phyloP scores from a whole-genome alignment of 257 asterid genomes.

The Rhazya stricta region DNA sequence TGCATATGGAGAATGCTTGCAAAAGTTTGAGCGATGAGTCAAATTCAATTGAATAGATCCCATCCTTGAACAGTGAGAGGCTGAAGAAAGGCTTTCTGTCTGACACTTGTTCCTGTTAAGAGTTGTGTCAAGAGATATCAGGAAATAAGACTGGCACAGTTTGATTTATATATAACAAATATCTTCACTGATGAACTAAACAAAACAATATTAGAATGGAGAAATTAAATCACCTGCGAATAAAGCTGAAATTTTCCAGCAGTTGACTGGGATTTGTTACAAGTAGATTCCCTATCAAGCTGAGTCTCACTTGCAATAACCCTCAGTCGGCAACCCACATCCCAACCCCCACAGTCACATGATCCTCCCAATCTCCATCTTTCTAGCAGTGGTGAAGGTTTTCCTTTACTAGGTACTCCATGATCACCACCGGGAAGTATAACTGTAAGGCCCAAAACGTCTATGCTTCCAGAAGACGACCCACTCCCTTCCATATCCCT shows the following conservation, averaged over 20 bases:
- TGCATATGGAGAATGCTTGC: slow-evolving; percentile 64
- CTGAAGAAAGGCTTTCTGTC: slow-evolving; percentile 36
- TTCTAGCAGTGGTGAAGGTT: slow-evolving; percentile 59
- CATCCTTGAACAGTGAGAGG: slow-evolving; percentile 53
- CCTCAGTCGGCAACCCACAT: slow-evolving; percentile 59
- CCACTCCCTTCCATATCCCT: slow-evolving; percentile 17
- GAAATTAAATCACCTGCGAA: slow-evolving; percentile 41
- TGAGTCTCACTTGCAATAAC: slow-evolving; percentile 31
- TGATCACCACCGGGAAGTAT: slow-evolving; percentile 80
- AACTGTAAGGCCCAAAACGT: slow-evolving; percentile 32
- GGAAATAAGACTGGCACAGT: neutral
- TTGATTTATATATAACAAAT: neutral
- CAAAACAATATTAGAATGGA: neutral
- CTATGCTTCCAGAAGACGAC: slow-evolving; percentile 17
- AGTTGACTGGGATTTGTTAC: slow-evolving; percentile 26
- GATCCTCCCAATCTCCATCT: slow-evolving; percentile 78
- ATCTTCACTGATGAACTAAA: neutral
- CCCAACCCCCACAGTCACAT: slow-evolving; percentile 95
- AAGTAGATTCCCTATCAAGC: slow-evolving; percentile 18
- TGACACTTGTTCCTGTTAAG: slow-evolving; percentile 40
- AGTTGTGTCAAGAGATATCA: neutral
- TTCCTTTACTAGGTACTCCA: slow-evolving; percentile 65
- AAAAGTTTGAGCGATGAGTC: slow-evolving; percentile 47
- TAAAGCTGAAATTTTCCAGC: slow-evolving; percentile 44
- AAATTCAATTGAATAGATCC: slow-evolving; percentile 59